Conservation (phyloP, 2,329 filamentous ascomycete species). For the Thermomyces lanuginosus region DNA sequence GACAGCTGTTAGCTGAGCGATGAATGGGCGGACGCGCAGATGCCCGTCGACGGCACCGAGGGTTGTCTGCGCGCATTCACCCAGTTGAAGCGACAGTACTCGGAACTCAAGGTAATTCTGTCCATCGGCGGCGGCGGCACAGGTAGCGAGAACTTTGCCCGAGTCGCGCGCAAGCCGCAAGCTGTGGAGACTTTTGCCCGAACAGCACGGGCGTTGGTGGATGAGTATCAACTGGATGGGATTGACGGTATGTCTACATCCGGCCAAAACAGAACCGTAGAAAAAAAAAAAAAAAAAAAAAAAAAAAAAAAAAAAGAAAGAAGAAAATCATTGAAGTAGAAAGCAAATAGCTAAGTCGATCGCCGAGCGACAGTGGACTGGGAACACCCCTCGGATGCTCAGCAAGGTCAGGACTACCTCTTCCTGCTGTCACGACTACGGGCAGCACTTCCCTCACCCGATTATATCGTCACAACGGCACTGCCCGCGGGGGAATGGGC, state of each 20-base stretch:
- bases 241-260: slow-evolving; percentile 55
- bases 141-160: slow-evolving; percentile 50
- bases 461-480: slow-evolving; percentile 54
- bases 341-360: no score
- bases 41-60: slow-evolving; percentile 52
- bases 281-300: no score
- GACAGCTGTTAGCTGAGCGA: slow-evolving; percentile 71
- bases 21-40: slow-evolving; percentile 58
- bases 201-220: slow-evolving; percentile 49
- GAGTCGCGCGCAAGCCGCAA: slow-evolving; percentile 45
- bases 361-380: slow-evolving; percentile 47
- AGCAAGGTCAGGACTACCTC: slow-evolving; percentile 55
- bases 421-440: slow-evolving; percentile 51
- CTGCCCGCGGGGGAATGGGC: slow-evolving; percentile 52
- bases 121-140: slow-evolving; percentile 54
- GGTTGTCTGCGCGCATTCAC: slow-evolving; percentile 60
- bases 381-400: slow-evolving; percentile 53
- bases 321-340: no score
- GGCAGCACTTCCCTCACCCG: slow-evolving; percentile 48
- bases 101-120: slow-evolving; percentile 56
- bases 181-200: slow-evolving; percentile 53
- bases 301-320: no score
- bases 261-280: no score
- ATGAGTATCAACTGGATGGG: slow-evolving; percentile 54
- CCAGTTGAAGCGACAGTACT: slow-evolving; percentile 53